Evolutionary conservation across 345 rosid genomes (phyloP).

Genomic region (Eucalyptus paniculata): DNA sequence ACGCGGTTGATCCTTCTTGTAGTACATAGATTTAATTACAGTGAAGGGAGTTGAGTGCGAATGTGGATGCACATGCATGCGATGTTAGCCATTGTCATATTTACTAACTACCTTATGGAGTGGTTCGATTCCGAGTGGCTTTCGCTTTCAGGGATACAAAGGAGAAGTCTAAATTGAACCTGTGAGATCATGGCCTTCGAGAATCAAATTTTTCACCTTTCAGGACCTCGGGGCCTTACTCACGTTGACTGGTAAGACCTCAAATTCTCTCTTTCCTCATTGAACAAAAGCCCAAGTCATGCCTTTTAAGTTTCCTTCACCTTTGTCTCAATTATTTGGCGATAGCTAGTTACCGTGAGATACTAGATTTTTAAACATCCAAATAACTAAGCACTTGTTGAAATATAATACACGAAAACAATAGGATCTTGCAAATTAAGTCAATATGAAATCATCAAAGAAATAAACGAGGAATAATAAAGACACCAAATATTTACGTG

Average conservation of each 20-base stretch:
- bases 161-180: background rate
- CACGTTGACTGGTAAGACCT: conserved; percentile 48
- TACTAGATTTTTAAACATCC: background rate
- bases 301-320: background rate
- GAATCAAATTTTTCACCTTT: conserved; percentile 32
- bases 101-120: background rate
- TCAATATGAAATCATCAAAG: too few species aligned
- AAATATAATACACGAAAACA: too few species aligned
- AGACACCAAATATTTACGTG: too few species aligned
- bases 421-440: too few species aligned
- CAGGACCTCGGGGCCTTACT: conserved; percentile 52
- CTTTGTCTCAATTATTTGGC: background rate
- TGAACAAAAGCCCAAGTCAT: background rate
- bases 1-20: background rate
- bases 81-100: background rate
- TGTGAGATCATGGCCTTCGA: conserved; percentile 16
- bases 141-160: background rate
- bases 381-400: background rate
- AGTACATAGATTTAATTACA: background rate
- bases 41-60: background rate
- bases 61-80: background rate
- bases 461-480: too few species aligned
- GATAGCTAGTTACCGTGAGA: background rate
- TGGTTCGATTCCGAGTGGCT: background rate
- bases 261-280: background rate